phyloP scores from a whole-genome alignment of 148 eudicot genomes.

The Persicaria tinctoria region DNA sequence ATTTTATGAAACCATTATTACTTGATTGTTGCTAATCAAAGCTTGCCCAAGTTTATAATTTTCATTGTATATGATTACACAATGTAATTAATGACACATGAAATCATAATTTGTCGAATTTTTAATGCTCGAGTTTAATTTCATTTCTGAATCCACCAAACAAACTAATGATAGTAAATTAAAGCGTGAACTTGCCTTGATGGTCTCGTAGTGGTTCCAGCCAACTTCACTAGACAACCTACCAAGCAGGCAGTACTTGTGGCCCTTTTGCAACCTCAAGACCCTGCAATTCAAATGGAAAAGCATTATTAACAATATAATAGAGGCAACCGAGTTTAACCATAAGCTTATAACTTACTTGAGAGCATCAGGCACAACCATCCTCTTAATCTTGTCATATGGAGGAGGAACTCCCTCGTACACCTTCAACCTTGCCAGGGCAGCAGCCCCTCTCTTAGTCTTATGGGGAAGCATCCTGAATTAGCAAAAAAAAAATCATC shows the following conservation, averaged over 20 bases:
- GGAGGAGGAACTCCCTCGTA: slow-evolving; percentile 73
- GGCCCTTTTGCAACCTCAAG: slow-evolving; percentile 59
- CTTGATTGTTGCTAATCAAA: no score
- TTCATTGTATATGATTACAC: background rate
- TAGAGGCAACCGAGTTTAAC: background rate
- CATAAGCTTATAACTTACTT: slow-evolving; percentile 35
- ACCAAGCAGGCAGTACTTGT: slow-evolving; percentile 65
- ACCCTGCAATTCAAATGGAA: slow-evolving; percentile 25
- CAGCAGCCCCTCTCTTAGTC: slow-evolving; percentile 77
- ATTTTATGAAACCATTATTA: no score
- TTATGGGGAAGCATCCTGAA: slow-evolving; percentile 78
- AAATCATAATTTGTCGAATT: background rate
- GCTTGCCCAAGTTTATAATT: no score
- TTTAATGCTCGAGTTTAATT: background rate
- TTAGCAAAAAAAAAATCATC: background rate
- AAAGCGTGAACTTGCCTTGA: slow-evolving; percentile 33
- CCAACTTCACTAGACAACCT: slow-evolving; percentile 69
- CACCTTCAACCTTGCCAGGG: slow-evolving; percentile 66
- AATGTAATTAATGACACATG: background rate
- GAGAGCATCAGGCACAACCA: slow-evolving; percentile 81
- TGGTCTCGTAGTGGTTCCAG: slow-evolving; percentile 76
- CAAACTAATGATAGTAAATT: background rate
- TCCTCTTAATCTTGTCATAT: slow-evolving; percentile 58
- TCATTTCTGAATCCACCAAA: background rate
- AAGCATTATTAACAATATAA: background rate